These are phyloP conservation scores for Penicillium coprophilum DNA, from an alignment of 495 filamentous ascomycete genomes.

Conservation along the genomic window DNA sequence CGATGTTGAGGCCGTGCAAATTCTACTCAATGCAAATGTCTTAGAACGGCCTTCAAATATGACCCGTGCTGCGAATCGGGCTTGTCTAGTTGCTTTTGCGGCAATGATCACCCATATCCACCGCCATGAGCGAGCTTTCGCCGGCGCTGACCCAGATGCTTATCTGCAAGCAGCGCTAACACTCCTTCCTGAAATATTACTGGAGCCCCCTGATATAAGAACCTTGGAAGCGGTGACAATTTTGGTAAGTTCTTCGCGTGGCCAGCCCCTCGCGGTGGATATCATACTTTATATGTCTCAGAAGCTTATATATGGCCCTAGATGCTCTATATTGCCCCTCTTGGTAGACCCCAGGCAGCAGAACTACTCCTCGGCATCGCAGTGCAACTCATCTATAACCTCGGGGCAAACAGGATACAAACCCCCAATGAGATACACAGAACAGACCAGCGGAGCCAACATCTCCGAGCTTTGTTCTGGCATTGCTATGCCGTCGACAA, in stretches of 20 bases:
- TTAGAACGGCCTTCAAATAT: constrained; percentile 13
- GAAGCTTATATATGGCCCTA: constrained; percentile 5
- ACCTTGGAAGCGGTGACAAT: constrained; percentile 28
- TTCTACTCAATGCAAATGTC: constrained; percentile 20
- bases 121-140: constrained; percentile 25
- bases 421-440: constrained; percentile 1
- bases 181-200: constrained; percentile 23
- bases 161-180: constrained; percentile 26
- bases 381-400: constrained; percentile 22
- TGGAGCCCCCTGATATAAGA: constrained; percentile 23
- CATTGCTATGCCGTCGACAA: constrained; percentile 37
- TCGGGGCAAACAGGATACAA: constrained; percentile 22
- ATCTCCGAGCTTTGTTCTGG: constrained; percentile 39
- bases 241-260: constrained; percentile 19
- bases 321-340: constrained; percentile 25
- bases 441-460: constrained; percentile 16
- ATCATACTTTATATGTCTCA: not conserved
- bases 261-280: not conserved
- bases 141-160: constrained; percentile 22
- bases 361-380: constrained; percentile 26
- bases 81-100: constrained; percentile 29
- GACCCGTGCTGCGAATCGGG: constrained; percentile 17
- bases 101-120: constrained; percentile 29
- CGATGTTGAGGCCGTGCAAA: constrained; percentile 17
- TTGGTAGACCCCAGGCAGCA: constrained; percentile 24